Conservation (phyloP, 306 rosid species). For the Styphnolobium japonicum region DNA sequence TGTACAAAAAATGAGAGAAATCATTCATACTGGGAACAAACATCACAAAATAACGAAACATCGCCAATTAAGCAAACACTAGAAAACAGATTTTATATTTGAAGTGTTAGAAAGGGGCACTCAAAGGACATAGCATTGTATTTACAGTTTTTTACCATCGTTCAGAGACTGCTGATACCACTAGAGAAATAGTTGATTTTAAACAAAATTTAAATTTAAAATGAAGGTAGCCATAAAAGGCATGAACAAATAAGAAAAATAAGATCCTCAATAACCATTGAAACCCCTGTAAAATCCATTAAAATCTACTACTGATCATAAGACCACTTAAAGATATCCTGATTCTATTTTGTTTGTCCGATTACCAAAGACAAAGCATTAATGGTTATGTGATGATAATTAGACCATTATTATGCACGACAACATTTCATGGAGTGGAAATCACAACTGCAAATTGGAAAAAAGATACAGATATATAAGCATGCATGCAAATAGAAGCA, state of each 20-base stretch:
- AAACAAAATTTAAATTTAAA: background rate
- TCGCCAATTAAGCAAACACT: slow-evolving; percentile 3
- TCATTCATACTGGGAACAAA: slow-evolving; percentile 18
- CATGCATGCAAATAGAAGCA: background rate
- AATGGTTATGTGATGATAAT: background rate
- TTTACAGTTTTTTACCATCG: slow-evolving; percentile 9
- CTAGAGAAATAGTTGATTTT: background rate
- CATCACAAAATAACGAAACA: slow-evolving; percentile 17
- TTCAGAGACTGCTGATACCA: slow-evolving; percentile 2
- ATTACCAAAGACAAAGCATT: slow-evolving; percentile 10
- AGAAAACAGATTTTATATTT: slow-evolving; percentile 15
- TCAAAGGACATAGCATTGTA: background rate
- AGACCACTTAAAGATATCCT: slow-evolving; percentile 8
- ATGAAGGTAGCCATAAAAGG: background rate
- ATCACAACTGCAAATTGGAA: background rate
- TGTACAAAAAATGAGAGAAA: slow-evolving; percentile 18
- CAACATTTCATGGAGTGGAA: background rate
- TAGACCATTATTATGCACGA: slow-evolving; percentile 5
- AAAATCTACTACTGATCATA: background rate
- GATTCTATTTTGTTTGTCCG: background rate
- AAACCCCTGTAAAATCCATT: slow-evolving; percentile 1
- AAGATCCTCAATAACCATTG: slow-evolving; percentile 8
- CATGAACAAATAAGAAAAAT: background rate
- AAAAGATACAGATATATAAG: background rate
- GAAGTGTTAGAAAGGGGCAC: slow-evolving; percentile 1